phyloP scores from a whole-genome alignment of 2,329 filamentous ascomycete species.

The Pseudopithomyces chartarum region DNA sequence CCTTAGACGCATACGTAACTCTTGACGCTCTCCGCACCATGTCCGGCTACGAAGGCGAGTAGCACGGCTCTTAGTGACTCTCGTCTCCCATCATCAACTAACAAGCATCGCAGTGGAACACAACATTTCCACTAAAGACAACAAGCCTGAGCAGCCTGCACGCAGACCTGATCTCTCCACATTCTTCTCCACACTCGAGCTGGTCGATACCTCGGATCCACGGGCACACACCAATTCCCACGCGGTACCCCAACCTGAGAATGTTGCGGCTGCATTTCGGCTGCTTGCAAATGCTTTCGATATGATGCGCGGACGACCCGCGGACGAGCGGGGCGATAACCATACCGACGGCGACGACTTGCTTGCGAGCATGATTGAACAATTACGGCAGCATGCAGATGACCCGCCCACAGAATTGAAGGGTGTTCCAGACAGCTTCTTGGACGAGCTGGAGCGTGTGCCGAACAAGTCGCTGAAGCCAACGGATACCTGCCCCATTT shows the following conservation, averaged over 20 bases:
- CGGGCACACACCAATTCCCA: slow-evolving; percentile 59
- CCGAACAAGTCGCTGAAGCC: slow-evolving; percentile 60
- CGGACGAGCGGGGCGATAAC: slow-evolving; percentile 30
- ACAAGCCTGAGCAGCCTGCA: slow-evolving; percentile 44
- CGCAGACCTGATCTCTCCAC: slow-evolving; percentile 68
- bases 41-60: slow-evolving; percentile 54
- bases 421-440: slow-evolving; percentile 65
- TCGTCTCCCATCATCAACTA: slow-evolving; percentile 7
- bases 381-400: slow-evolving; percentile 60
- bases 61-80: slow-evolving; percentile 10
- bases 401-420: slow-evolving; percentile 64
- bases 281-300: slow-evolving; percentile 65
- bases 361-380: slow-evolving; percentile 60
- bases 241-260: slow-evolving; percentile 63
- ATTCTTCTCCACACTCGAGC: slow-evolving; percentile 67
- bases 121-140: slow-evolving; percentile 48
- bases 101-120: slow-evolving; percentile 51
- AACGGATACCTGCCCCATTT: slow-evolving; percentile 63
- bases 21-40: slow-evolving; percentile 29
- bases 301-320: slow-evolving; percentile 56
- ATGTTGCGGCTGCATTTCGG: slow-evolving; percentile 64
- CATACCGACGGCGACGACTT: slow-evolving; percentile 45
- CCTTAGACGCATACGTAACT: neutral
- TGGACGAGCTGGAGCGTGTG: slow-evolving; percentile 64
- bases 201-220: slow-evolving; percentile 59